A percentile compares a stretch with the other conserved stretches of the same genome.
phyloP scores from a whole-genome alignment of 2,329 filamentous ascomycete genomes.

The Karstenula rhodostoma region DNA sequence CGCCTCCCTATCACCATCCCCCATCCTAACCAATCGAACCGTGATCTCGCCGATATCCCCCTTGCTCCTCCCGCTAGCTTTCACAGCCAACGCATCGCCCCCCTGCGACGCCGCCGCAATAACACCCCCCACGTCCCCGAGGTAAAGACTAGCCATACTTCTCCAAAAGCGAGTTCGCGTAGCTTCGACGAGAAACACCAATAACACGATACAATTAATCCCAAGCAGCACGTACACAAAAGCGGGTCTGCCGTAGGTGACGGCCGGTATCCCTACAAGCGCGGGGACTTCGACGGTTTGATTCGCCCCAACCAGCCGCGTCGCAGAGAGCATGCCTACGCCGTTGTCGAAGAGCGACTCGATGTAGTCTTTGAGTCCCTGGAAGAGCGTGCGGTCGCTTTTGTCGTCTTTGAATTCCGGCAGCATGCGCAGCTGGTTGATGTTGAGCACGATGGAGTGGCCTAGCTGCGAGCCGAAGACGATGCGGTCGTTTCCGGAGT shows the following conservation, averaged over 20 bases:
- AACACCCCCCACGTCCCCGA: constrained; percentile 11
- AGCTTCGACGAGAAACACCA: constrained; percentile 12
- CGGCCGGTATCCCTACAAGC: not conserved
- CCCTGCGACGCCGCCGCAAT: constrained; percentile 7
- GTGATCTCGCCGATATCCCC: not conserved
- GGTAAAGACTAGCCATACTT: constrained; percentile 1
- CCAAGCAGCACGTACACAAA: constrained; percentile 10
- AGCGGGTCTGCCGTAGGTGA: constrained; percentile 12
- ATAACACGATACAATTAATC: constrained; percentile 6
- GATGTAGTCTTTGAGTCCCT: constrained; percentile 11
- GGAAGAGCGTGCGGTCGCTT: not conserved
- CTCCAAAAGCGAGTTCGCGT: constrained; percentile 7
- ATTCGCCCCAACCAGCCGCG: constrained; percentile 4
- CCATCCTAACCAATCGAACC: not conserved
- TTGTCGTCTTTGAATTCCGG: not conserved
- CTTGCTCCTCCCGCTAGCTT: not conserved
- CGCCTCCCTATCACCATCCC: not conserved
- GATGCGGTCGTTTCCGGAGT: constrained; percentile 11
- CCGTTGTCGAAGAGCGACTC: constrained; percentile 16
- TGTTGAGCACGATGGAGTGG: constrained; percentile 14
- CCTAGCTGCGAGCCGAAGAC: constrained; percentile 13
- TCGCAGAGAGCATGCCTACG: constrained; percentile 12
- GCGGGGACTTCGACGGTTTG: constrained; percentile 11
- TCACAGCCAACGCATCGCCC: constrained; percentile 11
- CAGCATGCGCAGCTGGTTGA: constrained; percentile 11